Conservation (phyloP, 208 protist genomes). For the Leishmania aethiopica region DNA sequence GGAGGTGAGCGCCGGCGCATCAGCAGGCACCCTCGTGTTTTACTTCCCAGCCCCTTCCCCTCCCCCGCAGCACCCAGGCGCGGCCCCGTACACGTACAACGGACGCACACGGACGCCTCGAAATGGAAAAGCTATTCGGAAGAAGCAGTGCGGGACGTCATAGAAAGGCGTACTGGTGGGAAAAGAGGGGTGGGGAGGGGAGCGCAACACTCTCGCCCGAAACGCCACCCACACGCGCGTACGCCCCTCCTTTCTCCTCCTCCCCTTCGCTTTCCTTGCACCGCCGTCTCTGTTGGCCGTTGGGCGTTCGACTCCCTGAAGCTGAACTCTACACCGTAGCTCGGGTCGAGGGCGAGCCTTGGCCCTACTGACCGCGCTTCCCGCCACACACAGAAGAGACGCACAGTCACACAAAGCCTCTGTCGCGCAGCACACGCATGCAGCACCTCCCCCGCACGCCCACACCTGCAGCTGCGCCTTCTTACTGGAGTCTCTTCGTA, state of each 20-base stretch:
- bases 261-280: background rate
- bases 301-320: background rate
- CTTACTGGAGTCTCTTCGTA: too few species aligned
- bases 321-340: background rate
- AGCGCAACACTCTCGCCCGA: background rate
- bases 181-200: background rate
- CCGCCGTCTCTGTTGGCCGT: background rate
- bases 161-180: background rate
- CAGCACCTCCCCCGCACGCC: background rate
- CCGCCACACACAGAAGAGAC: background rate
- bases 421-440: background rate
- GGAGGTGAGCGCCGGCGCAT: background rate
- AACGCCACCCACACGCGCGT: background rate
- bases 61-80: background rate
- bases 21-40: background rate
- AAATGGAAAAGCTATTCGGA: background rate
- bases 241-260: background rate
- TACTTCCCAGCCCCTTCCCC: background rate
- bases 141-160: background rate
- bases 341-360: background rate
- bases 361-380: background rate
- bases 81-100: background rate
- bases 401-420: background rate
- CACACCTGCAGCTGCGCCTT: background rate
- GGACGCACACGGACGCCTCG: background rate